Evolutionary conservation across 805 yeast genomes (phyloP), one percentile per base, ranked within the genome.

Genomic region (Metschnikowia reukaufii): DNA sequence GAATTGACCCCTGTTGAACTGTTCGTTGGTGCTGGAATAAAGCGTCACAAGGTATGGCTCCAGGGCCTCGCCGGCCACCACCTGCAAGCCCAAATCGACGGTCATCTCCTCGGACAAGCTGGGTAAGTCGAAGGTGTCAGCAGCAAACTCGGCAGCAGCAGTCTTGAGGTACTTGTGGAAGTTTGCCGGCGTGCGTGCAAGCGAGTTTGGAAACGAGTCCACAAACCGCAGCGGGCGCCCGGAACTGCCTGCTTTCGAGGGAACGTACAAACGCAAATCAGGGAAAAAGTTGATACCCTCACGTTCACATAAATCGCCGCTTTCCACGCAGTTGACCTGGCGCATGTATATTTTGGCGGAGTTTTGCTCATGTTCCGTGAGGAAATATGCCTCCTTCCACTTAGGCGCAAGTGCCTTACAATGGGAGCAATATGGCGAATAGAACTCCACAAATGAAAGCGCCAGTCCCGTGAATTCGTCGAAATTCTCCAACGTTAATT

Each of bases 401-500:
- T 69, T 74, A 1, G 99, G 98, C 2, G 88, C 94, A 44, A 94
- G 68, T 6, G 68, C 73, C 51, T 70, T 77, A 68, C 99, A 94
- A 66, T 92, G 98, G 6, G 70, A 63, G 63, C 99, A 94, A 59
- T 84, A 84, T 0, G 99, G 99, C 27, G 96, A 88, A 62, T 68
- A 94, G 66, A 89, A 91, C 67, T 92, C 97, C 29, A 92, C 83
- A 59, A 92, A 75, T 58, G 90, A 84, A 17, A 83, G 67, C 2
- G 85, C 85, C 8, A 73, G 66, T 16, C 70, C 60, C n/a, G 81
- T 60, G 31, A 69, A 67, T 10, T 63, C 49, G 44, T 79, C 82
- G 59, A 86, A 88, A 17, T 69, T 73, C 0, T 66, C 74, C 3
- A 62, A 54, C 0, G 75, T 79, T 38, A 88, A 63, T 1, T 75